Base-by-base conservation (phyloP, 805 yeast species). In the Candida michaelii region DNA sequence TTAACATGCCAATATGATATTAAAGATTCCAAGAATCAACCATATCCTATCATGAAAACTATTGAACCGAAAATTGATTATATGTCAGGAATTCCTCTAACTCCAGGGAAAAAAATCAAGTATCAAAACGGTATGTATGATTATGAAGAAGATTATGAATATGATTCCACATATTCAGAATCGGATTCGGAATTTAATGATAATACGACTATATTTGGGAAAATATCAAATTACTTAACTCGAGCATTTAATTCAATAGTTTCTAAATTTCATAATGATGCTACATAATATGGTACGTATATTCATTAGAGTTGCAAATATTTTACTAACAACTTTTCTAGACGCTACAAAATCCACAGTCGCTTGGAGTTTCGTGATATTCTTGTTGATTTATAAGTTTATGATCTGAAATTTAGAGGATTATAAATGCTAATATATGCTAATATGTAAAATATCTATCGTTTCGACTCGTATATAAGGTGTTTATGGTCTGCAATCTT, bases 1-100 rank as follows among this genome's bases (percentile, higher is more conserved):
- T 52, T 80, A 42, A 47, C 48, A 8, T 65, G 79, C 1, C 64
- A 63, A 5, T 73, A 53, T 50, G 63, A 67, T 37, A 70, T 83
- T 5, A 63, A 56, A 37, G 71, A 68, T 39, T 52, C 58, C 1
- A 69, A 76, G 50, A 83, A 84, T 0, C 48, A 54, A 44, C 36
- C 55, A 38, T 62, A 70, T 43, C 46, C 48, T 24, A 52, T 58
- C 5, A 45, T 47, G 10, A 40, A 32, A n/a, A 32, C 21, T 13
- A 33, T 48, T 17, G 27, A 37, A 10, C 40, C 44, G 2, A 27
- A 14, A 3, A 27, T 48, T 35, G 52, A 50, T 36, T 53, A 49
- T 40, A 49, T 53, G 24, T 50, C 51, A 32, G 50, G 60, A 17
- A 53, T 51, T 13, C 24, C 41, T 18, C 21, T 36, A 42, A 31